Conservation (phyloP, 2,329 filamentous ascomycete species). For the Juglanconis oblonga region DNA sequence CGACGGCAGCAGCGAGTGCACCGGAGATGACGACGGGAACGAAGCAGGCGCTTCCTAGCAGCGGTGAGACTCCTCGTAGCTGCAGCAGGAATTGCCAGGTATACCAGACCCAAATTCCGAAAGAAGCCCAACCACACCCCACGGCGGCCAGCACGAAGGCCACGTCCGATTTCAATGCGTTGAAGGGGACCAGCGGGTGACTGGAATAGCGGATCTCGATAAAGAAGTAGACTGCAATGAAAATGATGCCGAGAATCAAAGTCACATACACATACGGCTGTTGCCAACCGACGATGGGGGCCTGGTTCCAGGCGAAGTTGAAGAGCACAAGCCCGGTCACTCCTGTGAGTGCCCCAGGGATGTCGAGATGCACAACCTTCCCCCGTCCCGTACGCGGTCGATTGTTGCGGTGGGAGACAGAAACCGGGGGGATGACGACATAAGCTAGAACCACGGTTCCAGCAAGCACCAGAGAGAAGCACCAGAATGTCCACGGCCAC, state of each 20-base stretch:
- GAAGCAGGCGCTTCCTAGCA: slow-evolving; percentile 30
- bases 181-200: slow-evolving; percentile 56
- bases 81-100: slow-evolving; percentile 46
- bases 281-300: slow-evolving; percentile 48
- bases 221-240: slow-evolving; percentile 48
- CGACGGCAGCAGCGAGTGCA: slow-evolving; percentile 28
- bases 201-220: slow-evolving; percentile 43
- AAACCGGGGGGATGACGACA: slow-evolving; percentile 21
- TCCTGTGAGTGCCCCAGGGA: slow-evolving; percentile 31
- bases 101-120: slow-evolving; percentile 54
- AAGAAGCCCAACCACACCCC: slow-evolving; percentile 50
- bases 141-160: slow-evolving; percentile 54
- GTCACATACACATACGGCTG: slow-evolving; percentile 47
- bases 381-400: background rate
- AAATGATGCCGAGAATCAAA: slow-evolving; percentile 48
- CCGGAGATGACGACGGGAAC: slow-evolving; percentile 25
- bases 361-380: slow-evolving; percentile 22
- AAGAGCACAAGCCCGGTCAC: slow-evolving; percentile 50
- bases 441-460: slow-evolving; percentile 23
- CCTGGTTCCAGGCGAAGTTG: slow-evolving; percentile 60
- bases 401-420: background rate
- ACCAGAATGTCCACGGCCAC: slow-evolving; percentile 31
- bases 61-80: slow-evolving; percentile 25
- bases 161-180: slow-evolving; percentile 43
- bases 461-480: slow-evolving; percentile 22